Conservation (phyloP, 1,284 basidiomycete genomes). For the Tranzscheliella williamsii region DNA sequence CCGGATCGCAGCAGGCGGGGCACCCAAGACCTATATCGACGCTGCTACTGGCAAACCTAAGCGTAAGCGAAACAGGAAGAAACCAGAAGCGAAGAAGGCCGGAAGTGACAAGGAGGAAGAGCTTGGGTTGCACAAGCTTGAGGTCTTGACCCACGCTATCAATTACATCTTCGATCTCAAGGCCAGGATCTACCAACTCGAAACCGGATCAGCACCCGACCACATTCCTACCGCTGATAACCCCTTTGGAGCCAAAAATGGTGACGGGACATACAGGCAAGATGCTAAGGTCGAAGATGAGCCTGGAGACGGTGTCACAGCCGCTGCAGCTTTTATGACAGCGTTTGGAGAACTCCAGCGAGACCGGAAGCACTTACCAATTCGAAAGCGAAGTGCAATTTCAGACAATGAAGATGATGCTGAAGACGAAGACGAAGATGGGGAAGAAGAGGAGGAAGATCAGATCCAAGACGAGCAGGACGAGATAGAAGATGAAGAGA, state of each 20-base stretch:
- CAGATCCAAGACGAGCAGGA: slow-evolving; percentile 17
- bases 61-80: slow-evolving; percentile 45
- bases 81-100: slow-evolving; percentile 22
- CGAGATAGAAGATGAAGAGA: slow-evolving; percentile 9
- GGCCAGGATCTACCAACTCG: slow-evolving; percentile 40
- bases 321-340: too few relatives aligned
- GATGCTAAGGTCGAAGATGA: slow-evolving; percentile 34
- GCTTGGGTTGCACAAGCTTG: slow-evolving; percentile 51
- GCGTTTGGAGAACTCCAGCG: too few relatives aligned
- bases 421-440: slow-evolving; percentile 8
- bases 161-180: slow-evolving; percentile 56
- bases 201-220: slow-evolving; percentile 22
- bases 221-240: slow-evolving; percentile 35
- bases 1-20: slow-evolving; percentile 30
- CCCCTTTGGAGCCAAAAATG: slow-evolving; percentile 21
- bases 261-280: slow-evolving; percentile 13
- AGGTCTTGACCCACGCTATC: slow-evolving; percentile 53
- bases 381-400: too few relatives aligned
- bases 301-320: slow-evolving; percentile 5
- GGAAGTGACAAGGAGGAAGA: slow-evolving; percentile 47
- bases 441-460: slow-evolving; percentile 19
- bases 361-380: too few relatives aligned
- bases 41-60: slow-evolving; percentile 46
- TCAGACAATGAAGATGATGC: not conserved
- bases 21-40: slow-evolving; percentile 37